phyloP scores from a whole-genome alignment of 192 early-diverging fungal species.

The Coemansia sp. region DNA sequence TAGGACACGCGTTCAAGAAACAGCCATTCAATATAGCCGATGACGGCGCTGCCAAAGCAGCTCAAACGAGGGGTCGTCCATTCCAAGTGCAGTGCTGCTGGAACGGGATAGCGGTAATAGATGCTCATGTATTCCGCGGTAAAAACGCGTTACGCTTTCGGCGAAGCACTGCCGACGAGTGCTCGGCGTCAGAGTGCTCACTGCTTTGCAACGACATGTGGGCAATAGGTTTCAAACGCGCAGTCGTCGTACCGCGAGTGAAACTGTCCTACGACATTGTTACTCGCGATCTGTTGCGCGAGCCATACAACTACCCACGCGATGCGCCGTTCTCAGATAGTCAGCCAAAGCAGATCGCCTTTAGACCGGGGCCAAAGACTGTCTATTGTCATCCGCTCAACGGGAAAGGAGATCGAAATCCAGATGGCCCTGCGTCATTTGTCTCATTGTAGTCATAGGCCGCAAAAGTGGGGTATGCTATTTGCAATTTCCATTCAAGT shows the following conservation, averaged over 20 bases:
- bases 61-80: conserved; percentile 30
- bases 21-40: conserved; percentile 41
- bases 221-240: conserved; percentile 30
- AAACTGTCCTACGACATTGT: conserved; percentile 50
- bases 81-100: conserved; percentile 60
- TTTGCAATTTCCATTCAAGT: neutral
- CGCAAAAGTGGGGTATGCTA: neutral
- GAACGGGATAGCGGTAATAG: conserved; percentile 54
- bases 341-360: conserved; percentile 15
- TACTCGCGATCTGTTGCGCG: conserved; percentile 36
- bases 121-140: conserved; percentile 35
- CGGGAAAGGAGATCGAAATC: conserved; percentile 11
- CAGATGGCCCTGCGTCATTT: conserved; percentile 39
- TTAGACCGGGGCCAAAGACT: conserved; percentile 30
- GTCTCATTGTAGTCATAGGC: neutral
- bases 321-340: conserved; percentile 24
- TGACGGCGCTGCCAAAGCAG: conserved; percentile 24
- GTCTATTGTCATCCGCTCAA: conserved; percentile 55
- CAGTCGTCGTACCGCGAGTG: conserved; percentile 52
- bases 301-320: conserved; percentile 30
- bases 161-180: conserved; percentile 36
- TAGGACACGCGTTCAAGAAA: conserved; percentile 44
- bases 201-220: conserved; percentile 58
- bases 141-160: conserved; percentile 22
- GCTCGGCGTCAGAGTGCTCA: conserved; percentile 59